Base-by-base conservation (phyloP, 306 rosid species). In the Pueraria montana region DNA sequence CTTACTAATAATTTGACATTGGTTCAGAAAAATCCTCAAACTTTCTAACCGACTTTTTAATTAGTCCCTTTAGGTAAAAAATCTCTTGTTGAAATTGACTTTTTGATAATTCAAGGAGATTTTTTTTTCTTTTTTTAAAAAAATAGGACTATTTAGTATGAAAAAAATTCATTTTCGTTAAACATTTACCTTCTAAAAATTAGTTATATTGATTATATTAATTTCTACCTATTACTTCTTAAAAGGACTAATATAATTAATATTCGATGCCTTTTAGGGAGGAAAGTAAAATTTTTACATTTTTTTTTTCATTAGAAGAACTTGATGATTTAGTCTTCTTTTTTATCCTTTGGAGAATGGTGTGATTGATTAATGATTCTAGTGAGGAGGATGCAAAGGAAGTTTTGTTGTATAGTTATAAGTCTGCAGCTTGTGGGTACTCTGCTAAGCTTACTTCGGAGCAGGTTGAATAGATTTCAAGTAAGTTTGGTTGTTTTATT, bases 341-440 rank as follows among this genome's bases (percentile, higher is more conserved):
- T 27, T 27, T 27, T n/a, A n/a, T n/a, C n/a, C 46, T 6, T 52
- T 36, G 26, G 11, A 20, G 52, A 59, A 43, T 73, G 64, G 17
- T 18, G 59, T 48, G 72, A 59, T 76, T 81, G 34, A 8, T 50
- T 17, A 7, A 3, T 62, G 34, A 8, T 79, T 71, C 67, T 78
- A 95, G 98, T 77, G 93, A 93, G 75, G 96, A 93, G 40, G 97
- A 94, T 82, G 98, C 98, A n/a, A n/a, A n/a, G n/a, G n/a, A n/a
- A n/a, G n/a, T n/a, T n/a, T n/a, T n/a, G n/a, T n/a, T n/a, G n/a
- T 95, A 95, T 64, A 93, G 93, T 72, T 93, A 95, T 89, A 95
- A 95, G 89, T 48, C 84, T 4, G 98, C 97, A 46, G 98, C 94
- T 6, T 86, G 89, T 88, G 98, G 98, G 30, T 95, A 93, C 90